Conservation (phyloP, 192 early-diverging fungal species). For the Podila epigama region DNA sequence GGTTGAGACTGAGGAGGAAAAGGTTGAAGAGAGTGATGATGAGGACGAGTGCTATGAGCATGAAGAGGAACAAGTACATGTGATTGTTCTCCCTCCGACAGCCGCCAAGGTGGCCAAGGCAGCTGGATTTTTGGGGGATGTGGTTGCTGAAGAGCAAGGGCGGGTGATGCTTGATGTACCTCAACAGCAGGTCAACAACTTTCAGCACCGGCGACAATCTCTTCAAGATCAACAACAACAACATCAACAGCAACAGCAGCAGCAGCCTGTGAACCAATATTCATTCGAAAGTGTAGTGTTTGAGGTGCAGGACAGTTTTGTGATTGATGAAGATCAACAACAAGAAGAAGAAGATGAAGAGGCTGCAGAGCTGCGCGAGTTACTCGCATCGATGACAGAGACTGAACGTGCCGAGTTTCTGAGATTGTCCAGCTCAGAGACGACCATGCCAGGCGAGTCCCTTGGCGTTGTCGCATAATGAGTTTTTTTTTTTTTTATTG, state of each 20-base stretch:
- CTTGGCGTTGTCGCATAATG: not conserved
- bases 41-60: not conserved
- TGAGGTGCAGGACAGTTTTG: not conserved
- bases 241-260: not conserved
- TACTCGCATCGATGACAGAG: constrained; percentile 39
- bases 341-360: constrained; percentile 30
- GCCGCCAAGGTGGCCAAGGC: not conserved
- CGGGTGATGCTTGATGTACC: constrained; percentile 2
- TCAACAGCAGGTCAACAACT: constrained; percentile 29
- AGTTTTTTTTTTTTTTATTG: not conserved
- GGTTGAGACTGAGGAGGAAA: not conserved
- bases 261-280: not conserved
- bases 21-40: not conserved
- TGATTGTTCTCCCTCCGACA: not conserved
- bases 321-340: not conserved
- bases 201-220: constrained; percentile 2
- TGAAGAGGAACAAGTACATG: not conserved
- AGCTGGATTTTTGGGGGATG: not conserved
- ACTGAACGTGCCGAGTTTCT: constrained; percentile 36
- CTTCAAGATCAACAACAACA: not conserved
- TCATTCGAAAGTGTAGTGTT: constrained; percentile 11
- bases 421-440: constrained; percentile 15
- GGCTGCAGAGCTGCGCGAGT: constrained; percentile 27
- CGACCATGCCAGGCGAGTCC: not conserved
- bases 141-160: constrained; percentile 1